Conservation (phyloP, 345 rosid species). For the Triadica sebifera region DNA sequence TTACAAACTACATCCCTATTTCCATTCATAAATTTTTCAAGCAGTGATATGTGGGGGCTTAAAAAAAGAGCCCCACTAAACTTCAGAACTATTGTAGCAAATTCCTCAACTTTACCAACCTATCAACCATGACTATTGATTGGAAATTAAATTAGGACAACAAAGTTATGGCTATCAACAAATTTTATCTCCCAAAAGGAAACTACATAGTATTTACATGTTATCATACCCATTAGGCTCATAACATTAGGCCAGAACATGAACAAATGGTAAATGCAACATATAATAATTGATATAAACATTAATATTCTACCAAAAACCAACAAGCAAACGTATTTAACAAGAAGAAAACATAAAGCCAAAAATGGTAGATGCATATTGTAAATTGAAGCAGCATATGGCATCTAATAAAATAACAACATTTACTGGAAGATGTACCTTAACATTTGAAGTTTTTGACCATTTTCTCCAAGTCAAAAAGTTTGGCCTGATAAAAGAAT, state of each 20-base stretch:
- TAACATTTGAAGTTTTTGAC: constrained; percentile 49
- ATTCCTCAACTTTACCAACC: not conserved
- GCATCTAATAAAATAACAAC: not conserved
- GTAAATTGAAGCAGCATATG: not conserved
- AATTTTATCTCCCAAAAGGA: not conserved
- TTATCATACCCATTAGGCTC: not conserved
- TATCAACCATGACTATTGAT: not conserved
- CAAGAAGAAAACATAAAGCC: not conserved
- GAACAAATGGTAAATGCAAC: not conserved
- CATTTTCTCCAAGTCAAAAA: constrained; percentile 70
- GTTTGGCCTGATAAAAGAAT: constrained; percentile 51
- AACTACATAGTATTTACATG: not conserved
- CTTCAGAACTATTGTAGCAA: not conserved
- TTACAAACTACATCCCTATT: not conserved
- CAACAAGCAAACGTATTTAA: not conserved
- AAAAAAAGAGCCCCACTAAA: too few relatives aligned
- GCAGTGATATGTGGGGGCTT: too few relatives aligned
- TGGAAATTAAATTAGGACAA: too few relatives aligned
- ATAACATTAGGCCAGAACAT: not conserved
- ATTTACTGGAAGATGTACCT: constrained; percentile 43
- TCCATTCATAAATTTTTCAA: too few relatives aligned
- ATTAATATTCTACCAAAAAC: not conserved
- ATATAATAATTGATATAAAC: not conserved
- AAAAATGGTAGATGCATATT: not conserved
- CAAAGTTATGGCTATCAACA: not conserved